These are phyloP conservation scores for Apiotrichum akiyoshidainum DNA, from an alignment of 1,284 basidiomycete species.

Conservation along the genomic window DNA sequence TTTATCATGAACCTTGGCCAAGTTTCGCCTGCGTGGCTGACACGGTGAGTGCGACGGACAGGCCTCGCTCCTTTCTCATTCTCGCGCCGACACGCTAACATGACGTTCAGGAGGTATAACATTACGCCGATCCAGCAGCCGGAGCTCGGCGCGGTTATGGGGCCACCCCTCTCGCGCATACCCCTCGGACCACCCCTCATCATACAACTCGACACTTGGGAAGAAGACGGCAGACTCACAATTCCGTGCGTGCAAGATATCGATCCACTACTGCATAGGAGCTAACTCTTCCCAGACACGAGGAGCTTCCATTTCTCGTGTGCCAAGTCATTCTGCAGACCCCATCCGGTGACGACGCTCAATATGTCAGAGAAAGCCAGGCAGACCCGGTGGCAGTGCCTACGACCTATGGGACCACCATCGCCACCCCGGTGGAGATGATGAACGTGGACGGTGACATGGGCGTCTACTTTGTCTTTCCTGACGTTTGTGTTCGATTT, in stretches of 20 bases:
- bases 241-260: slow-evolving; percentile 50
- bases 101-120: slow-evolving; percentile 35
- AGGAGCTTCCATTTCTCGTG: slow-evolving; percentile 76
- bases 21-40: background rate
- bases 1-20: slow-evolving; percentile 5
- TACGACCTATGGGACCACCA: slow-evolving; percentile 76
- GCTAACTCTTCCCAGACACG: slow-evolving; percentile 54
- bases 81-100: background rate
- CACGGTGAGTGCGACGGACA: background rate
- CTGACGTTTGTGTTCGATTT: slow-evolving; percentile 78
- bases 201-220: slow-evolving; percentile 69
- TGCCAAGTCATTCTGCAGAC: slow-evolving; percentile 65
- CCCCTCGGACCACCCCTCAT: slow-evolving; percentile 76
- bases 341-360: slow-evolving; percentile 34
- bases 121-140: slow-evolving; percentile 67
- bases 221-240: slow-evolving; percentile 50
- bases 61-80: background rate
- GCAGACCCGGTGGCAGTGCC: slow-evolving; percentile 25
- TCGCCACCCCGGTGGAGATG: slow-evolving; percentile 72
- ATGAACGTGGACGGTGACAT: slow-evolving; percentile 70
- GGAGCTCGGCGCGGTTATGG: slow-evolving; percentile 71
- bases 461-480: slow-evolving; percentile 81
- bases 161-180: slow-evolving; percentile 68
- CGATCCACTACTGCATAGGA: background rate
- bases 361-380: slow-evolving; percentile 18